Base-by-base conservation (phyloP, 192 early-diverging fungal species). In the Backusella luteola region DNA sequence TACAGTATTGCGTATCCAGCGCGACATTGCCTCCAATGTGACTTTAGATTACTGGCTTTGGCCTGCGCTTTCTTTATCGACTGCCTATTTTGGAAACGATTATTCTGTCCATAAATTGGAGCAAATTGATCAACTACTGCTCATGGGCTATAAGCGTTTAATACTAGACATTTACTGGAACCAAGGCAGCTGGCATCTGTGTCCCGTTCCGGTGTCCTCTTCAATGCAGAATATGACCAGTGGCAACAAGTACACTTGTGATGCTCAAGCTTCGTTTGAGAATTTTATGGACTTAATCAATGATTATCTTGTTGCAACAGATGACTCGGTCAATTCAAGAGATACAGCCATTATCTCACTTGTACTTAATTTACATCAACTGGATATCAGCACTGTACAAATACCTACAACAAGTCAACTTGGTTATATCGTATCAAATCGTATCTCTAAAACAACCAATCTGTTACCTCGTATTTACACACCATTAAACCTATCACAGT, bases 101-200 rank as follows among this genome's bases (percentile, higher is more conserved):
- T 82, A 72, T 41, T 71, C 73, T 23, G 42, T 34, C 5, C 34
- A 4, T 0, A 73, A 72, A 23, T n/a, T 82, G 4, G 23, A 52
- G 21, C 41, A 63, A 26, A 41, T 75, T 3, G 34, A 34, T 15
- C n/a, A 63, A n/a, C 36, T 78, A 6, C 46, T 78, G 2, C 1
- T 26, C 7, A 44, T 68, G 29, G 81, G 81, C 0, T 82, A 82
- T 34, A 73, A 39, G 5, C 46, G 81, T 6, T 38, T 82, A 1
- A 77, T 67, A 6, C 7, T 82, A 2, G 81, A 82, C n/a, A 17
- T 82, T 6, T 82, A 82, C 35, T 82, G 81, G 81, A 52, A 78
- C 19, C 11, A 52, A 4, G 14, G 17, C 23, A 38, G 11, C 19
- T 82, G 81, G 81, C 77, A 78, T n/a, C 34, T 82, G 11, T 82